These are phyloP conservation scores for Monosporozyma unispora DNA, from an alignment of 805 yeast species.

Conservation along the genomic window DNA sequence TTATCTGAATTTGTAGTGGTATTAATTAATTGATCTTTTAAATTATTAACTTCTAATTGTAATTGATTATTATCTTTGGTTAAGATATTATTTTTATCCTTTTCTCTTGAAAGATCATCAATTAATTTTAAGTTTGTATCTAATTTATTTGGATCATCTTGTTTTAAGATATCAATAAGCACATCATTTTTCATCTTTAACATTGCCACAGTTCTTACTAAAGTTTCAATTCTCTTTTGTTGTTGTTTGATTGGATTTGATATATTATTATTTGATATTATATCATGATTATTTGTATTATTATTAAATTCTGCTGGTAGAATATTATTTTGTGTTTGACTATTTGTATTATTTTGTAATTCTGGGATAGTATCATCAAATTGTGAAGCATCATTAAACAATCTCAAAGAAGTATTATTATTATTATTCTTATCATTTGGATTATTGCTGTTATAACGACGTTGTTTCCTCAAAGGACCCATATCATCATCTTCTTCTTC, in stretches of 20 bases:
- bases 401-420: slow-evolving; percentile 14
- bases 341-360: slow-evolving; percentile 1
- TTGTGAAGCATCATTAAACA: slow-evolving; percentile 26
- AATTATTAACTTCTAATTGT: slow-evolving; percentile 1
- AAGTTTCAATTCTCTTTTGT: slow-evolving; percentile 18
- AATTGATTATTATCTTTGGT: background rate
- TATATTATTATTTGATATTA: slow-evolving; percentile 11
- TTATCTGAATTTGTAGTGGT: slow-evolving; percentile 1
- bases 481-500: too few relatives aligned
- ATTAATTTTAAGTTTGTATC: slow-evolving; percentile 4
- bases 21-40: slow-evolving; percentile 1
- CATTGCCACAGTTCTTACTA: slow-evolving; percentile 23
- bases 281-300: background rate
- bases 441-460: background rate
- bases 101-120: slow-evolving; percentile 3
- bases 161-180: slow-evolving; percentile 23
- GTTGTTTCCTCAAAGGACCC: background rate
- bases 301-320: too few relatives aligned
- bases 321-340: background rate
- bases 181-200: slow-evolving; percentile 23
- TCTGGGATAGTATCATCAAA: slow-evolving; percentile 29
- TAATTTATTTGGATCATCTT: slow-evolving; percentile 4
- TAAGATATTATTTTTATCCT: slow-evolving; percentile 3
- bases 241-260: slow-evolving; percentile 29
- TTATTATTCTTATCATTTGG: background rate